phyloP scores from a whole-genome alignment of 148 eudicot species.

The Rhododendron williamsianum region DNA sequence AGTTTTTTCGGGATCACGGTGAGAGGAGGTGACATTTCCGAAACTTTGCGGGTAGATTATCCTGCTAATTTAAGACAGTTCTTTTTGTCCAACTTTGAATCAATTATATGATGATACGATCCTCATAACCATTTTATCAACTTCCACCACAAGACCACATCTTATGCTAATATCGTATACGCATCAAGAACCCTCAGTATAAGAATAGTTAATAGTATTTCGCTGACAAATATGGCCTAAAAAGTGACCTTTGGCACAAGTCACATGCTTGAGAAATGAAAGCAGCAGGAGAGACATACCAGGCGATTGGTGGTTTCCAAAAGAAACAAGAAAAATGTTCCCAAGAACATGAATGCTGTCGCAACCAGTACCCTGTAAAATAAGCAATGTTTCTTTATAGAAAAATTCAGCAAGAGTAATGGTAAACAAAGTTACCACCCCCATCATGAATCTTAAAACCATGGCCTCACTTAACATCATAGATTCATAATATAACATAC shows the following conservation, averaged over 20 bases:
- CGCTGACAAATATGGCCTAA: neutral
- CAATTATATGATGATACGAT: neutral
- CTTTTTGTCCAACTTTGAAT: neutral
- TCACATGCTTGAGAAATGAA: neutral
- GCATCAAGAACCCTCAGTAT: neutral
- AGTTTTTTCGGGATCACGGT: too few species aligned
- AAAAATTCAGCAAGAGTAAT: slow-evolving; percentile 7
- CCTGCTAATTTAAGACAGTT: neutral
- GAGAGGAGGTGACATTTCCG: neutral
- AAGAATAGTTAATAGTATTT: neutral
- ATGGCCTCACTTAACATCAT: slow-evolving; percentile 14
- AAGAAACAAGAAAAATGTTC: slow-evolving; percentile 89
- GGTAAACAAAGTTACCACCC: neutral
- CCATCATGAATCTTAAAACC: neutral
- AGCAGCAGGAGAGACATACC: slow-evolving; percentile 37
- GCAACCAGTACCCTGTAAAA: slow-evolving; percentile 73
- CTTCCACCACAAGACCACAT: neutral
- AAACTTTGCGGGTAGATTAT: neutral
- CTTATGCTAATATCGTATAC: neutral
- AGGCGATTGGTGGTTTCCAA: slow-evolving; percentile 97
- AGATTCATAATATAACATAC: slow-evolving; percentile 35
- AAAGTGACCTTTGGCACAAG: neutral
- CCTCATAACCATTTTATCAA: slow-evolving; percentile 1
- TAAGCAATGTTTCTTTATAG: neutral
- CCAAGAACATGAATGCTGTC: slow-evolving; percentile 90